These are phyloP conservation scores for Omphalotus guepiniiformis DNA, from an alignment of 768 basidiomycete species.

Conservation along the genomic window DNA sequence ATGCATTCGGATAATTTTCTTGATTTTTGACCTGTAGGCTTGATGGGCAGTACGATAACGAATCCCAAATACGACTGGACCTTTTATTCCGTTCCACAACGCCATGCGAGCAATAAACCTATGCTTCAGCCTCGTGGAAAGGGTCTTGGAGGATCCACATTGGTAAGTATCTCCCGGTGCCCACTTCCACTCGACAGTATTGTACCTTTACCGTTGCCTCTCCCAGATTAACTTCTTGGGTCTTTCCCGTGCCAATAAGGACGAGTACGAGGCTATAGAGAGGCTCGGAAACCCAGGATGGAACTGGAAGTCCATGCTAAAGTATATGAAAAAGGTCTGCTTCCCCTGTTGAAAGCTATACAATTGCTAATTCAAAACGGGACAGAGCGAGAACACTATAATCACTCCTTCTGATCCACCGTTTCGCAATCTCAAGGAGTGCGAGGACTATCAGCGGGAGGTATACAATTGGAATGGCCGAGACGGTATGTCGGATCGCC, in stretches of 20 bases:
- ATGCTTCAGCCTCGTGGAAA: slow-evolving; percentile 14
- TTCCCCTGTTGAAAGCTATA: neutral
- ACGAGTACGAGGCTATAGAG: slow-evolving; percentile 18
- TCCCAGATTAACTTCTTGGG: slow-evolving; percentile 6
- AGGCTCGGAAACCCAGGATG: slow-evolving; percentile 21
- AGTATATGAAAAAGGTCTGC: slow-evolving; percentile 16
- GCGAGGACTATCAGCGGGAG: neutral
- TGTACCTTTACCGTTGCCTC: no score
- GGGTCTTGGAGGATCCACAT: slow-evolving; percentile 11
- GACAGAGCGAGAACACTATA: neutral
- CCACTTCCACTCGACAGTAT: no score
- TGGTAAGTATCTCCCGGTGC: slow-evolving; percentile 8
- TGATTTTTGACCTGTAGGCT: neutral
- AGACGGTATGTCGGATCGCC: neutral
- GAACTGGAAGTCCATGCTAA: slow-evolving; percentile 16
- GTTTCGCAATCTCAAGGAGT: neutral
- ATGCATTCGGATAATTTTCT: slow-evolving; percentile 3
- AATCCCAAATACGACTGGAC: slow-evolving; percentile 14
- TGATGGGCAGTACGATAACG: neutral
- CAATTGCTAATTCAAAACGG: neutral
- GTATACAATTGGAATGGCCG: neutral
- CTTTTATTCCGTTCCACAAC: slow-evolving; percentile 13
- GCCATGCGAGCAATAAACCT: neutral
- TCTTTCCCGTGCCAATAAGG: slow-evolving; percentile 10
- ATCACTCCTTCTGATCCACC: neutral